These are phyloP conservation scores for Rhodotorula kratochvilovae DNA, from an alignment of 768 basidiomycete genomes.

Conservation along the genomic window DNA sequence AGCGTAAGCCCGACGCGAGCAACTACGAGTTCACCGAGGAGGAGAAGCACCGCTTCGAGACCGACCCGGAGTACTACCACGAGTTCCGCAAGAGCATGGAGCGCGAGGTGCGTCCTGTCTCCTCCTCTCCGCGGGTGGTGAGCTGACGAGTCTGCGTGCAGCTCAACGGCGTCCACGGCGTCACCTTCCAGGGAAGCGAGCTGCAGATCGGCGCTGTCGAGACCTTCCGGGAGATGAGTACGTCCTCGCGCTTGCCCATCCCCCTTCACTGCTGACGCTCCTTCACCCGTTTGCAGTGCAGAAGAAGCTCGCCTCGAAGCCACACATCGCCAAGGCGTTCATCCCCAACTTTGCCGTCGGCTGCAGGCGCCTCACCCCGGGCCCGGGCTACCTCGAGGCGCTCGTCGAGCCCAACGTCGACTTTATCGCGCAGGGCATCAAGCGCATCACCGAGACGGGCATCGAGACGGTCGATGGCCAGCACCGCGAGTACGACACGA, in stretches of 20 bases:
- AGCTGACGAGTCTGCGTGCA: background rate
- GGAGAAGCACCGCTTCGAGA: slow-evolving; percentile 26
- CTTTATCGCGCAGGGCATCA: slow-evolving; percentile 48
- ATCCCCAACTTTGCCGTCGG: slow-evolving; percentile 57
- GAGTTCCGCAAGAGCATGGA: slow-evolving; percentile 35
- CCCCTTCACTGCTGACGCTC: background rate
- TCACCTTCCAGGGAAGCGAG: slow-evolving; percentile 21
- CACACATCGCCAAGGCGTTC: slow-evolving; percentile 54
- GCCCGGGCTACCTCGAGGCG: slow-evolving; percentile 65
- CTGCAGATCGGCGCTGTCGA: slow-evolving; percentile 27
- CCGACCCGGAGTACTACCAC: slow-evolving; percentile 19
- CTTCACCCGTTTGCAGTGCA: slow-evolving; percentile 50
- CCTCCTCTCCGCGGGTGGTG: background rate
- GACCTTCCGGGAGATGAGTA: slow-evolving; percentile 29
- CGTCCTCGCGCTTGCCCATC: background rate
- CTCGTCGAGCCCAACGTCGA: slow-evolving; percentile 59
- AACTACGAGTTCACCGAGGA: slow-evolving; percentile 37
- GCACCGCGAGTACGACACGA: slow-evolving; percentile 57
- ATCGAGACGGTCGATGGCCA: slow-evolving; percentile 59
- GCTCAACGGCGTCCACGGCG: slow-evolving; percentile 34
- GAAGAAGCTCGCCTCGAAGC: slow-evolving; percentile 56
- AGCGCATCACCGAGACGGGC: slow-evolving; percentile 55
- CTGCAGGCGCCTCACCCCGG: slow-evolving; percentile 64
- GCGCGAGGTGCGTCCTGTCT: slow-evolving; percentile 23
- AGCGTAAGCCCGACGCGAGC: slow-evolving; percentile 20